Conservation (phyloP, 2,329 filamentous ascomycete genomes). For the Monosporascus sp. region DNA sequence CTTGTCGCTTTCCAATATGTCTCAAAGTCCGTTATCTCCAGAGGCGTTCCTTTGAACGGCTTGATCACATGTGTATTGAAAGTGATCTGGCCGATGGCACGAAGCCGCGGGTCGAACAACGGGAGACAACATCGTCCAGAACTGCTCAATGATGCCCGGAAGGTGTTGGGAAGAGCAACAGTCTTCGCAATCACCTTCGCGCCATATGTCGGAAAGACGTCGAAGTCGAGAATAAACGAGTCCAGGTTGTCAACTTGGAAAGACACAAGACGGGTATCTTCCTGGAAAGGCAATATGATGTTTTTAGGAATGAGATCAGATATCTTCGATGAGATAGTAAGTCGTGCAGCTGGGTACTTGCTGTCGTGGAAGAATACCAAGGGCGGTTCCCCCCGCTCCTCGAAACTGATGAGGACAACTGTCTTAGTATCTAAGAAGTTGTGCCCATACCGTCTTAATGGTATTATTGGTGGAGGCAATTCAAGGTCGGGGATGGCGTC, state of each 20-base stretch:
- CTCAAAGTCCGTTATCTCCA: conserved; percentile 97
- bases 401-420: conserved; percentile 88
- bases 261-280: conserved; percentile 87
- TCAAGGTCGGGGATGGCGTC: conserved; percentile 91
- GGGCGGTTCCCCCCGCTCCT: conserved; percentile 66
- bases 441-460: conserved; percentile 88
- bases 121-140: conserved; percentile 80
- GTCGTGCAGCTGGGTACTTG: conserved; percentile 88
- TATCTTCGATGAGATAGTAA: conserved; percentile 94
- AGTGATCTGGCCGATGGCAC: conserved; percentile 87
- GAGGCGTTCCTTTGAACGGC: conserved; percentile 82
- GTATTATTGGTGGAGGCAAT: conserved; percentile 92
- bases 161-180: conserved; percentile 82
- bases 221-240: conserved; percentile 91
- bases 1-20: conserved; percentile 99
- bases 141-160: conserved; percentile 68
- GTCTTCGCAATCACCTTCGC: conserved; percentile 97
- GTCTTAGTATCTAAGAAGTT: conserved; percentile 98
- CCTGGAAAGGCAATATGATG: conserved; percentile 89
- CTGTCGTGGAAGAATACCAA: conserved; percentile 95
- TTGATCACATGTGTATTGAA: conserved; percentile 97
- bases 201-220: conserved; percentile 95
- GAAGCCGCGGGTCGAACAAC: conserved; percentile 84
- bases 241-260: conserved; percentile 95
- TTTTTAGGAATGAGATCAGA: conserved; percentile 96